phyloP scores from a whole-genome alignment of 106 monocot genomes.

The Amphibolis antarctica region DNA sequence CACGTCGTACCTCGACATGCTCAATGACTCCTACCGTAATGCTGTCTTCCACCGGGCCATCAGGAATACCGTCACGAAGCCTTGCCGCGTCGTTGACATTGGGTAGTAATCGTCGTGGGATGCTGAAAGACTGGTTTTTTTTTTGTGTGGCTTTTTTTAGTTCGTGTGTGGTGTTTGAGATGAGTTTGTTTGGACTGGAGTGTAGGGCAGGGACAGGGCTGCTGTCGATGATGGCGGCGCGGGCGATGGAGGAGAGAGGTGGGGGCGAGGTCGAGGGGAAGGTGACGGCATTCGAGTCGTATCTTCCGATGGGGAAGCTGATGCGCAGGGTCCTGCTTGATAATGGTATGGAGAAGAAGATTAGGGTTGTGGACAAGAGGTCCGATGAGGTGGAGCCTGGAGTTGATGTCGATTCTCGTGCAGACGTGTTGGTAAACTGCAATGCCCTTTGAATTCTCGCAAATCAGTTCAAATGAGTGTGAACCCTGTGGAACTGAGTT shows the following conservation, averaged over 20 bases:
- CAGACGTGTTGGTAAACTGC: conserved; percentile 54
- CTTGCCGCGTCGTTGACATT: conserved; percentile 79
- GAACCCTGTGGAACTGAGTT: no score
- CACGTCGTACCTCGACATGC: conserved; percentile 98
- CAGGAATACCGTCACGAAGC: conserved; percentile 50
- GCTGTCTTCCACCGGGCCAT: conserved; percentile 63
- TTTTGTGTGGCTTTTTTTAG: background rate
- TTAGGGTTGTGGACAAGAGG: conserved; percentile 62
- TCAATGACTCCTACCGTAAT: conserved; percentile 73
- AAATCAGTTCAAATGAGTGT: no score
- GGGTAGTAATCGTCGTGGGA: conserved; percentile 27
- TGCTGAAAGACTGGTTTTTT: background rate
- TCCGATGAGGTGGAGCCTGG: conserved; percentile 81
- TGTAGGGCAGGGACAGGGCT: conserved; percentile 85
- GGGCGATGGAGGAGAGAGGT: conserved; percentile 41
- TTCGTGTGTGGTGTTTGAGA: conserved; percentile 1
- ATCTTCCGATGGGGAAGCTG: conserved; percentile 92
- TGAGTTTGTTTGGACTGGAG: background rate
- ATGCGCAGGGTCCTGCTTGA: conserved; percentile 55
- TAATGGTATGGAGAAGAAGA: conserved; percentile 61
- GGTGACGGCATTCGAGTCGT: conserved; percentile 80
- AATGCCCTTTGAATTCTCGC: background rate
- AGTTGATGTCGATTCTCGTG: conserved; percentile 47
- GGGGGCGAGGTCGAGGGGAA: conserved; percentile 14
- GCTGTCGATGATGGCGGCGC: conserved; percentile 89